Evolutionary conservation across 192 early-diverging fungal species (phyloP), one percentile per base, ranked within the genome.

Genomic region (Coemansia sp.): DNA sequence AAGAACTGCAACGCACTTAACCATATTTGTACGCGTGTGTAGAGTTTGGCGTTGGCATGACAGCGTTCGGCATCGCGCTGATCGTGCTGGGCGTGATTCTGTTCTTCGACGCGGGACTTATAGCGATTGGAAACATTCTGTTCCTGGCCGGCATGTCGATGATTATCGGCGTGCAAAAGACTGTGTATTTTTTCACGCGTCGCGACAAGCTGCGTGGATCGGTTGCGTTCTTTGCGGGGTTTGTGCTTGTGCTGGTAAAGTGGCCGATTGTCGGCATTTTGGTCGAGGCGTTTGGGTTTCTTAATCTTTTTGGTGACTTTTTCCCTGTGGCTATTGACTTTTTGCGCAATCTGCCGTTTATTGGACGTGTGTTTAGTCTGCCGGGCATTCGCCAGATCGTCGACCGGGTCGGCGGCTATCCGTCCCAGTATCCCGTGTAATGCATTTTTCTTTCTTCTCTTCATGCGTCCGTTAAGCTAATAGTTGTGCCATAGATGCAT

Each of bases 261-360:
- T 94, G 91, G 89, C 91, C 96, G 23, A 83, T 94, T 25, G 71
- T 95, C 62, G 96, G 96, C 23, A 91, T 98, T 47, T 25, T 88
- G 23, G 83, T 97, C 47, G 96, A 98, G 68, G 70, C 86, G 15
- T 92, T 97, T 85, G 96, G 96, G 7, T 97, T 98, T 71, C 84
- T 98, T 57, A 98, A 98, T 71, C 75, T 98, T 49, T 98, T 98
- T 88, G 96, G 96, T 49, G 96, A 98, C 83, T 98, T 98, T 70
- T 96, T 98, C 83, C 95, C 95, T 1, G 92, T 95, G 37, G 88
- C 92, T 20, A 72, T 98, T 55, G 83, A 87, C 34, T 96, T 97
- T 62, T 82, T 97, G 66, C 86, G 94, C 69, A 84, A 86, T 63
- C 59, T 98, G 54, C 96, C 96, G 2, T 51, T 97, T 25, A 94